Conservation (phyloP, 2,329 filamentous ascomycete genomes). For the Verticillium zaregamsianum region DNA sequence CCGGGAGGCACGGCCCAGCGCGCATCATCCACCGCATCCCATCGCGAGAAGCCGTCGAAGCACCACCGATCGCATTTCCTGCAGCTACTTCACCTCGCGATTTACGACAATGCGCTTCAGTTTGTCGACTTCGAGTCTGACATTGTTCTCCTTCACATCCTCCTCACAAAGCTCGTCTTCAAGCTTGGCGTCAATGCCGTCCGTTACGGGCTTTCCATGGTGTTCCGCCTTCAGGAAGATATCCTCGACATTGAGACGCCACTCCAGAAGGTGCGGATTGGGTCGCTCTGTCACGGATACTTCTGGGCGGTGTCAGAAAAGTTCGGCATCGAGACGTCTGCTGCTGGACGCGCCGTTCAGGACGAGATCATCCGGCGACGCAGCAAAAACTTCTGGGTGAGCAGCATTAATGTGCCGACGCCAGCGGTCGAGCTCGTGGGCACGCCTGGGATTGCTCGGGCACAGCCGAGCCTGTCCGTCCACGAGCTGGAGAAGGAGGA, state of each 20-base stretch:
- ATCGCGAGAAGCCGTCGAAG: conserved; percentile 50
- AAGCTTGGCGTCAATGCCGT: conserved; percentile 79
- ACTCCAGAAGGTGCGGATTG: conserved; percentile 71
- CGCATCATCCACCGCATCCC: conserved; percentile 64
- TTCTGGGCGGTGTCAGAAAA: conserved; percentile 75
- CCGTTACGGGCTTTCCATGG: conserved; percentile 79
- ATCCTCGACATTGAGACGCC: conserved; percentile 64
- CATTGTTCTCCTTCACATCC: conserved; percentile 69
- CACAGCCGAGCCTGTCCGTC: conserved; percentile 41
- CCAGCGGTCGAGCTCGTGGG: conserved; percentile 58
- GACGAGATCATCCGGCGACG: conserved; percentile 73
- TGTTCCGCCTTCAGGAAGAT: conserved; percentile 83
- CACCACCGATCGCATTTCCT: conserved; percentile 67
- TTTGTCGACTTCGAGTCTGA: conserved; percentile 69
- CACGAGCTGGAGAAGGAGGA: conserved; percentile 58
- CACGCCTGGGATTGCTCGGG: conserved; percentile 41
- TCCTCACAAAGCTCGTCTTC: conserved; percentile 70
- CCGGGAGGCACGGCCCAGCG: conserved; percentile 49
- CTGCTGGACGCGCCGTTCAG: conserved; percentile 66
- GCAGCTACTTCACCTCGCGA: conserved; percentile 74
- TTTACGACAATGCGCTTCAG: conserved; percentile 85
- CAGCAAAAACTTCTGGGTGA: conserved; percentile 73
- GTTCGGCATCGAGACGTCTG: conserved; percentile 70
- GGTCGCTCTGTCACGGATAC: conserved; percentile 84
- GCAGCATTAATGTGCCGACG: conserved; percentile 68